Base-by-base conservation (phyloP, 2,329 filamentous ascomycete species). In the Penicillium sclerotigenum region DNA sequence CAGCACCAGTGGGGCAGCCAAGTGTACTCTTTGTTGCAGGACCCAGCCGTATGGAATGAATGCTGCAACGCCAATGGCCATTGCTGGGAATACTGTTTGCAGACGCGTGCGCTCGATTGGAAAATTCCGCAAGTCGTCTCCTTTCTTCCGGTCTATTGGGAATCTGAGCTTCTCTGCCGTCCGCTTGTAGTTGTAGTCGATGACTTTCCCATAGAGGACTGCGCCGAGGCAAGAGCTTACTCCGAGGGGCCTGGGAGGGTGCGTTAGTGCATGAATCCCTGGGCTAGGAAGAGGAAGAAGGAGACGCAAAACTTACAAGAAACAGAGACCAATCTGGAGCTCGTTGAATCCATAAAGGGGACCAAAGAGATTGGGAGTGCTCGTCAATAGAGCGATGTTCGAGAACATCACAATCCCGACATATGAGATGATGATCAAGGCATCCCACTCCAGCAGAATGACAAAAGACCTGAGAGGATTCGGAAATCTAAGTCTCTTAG, bases 71-170 rank as follows among this genome's bases (percentile, higher is more conserved):
- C 66, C 63, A 29, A 71, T 20, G 5, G 65, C 54, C 49, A 70
- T 62, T 6, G 63, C 45, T 7, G 65, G 62, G 37, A 69, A 63
- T 16, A 68, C 60, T 28, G 63, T 56, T 41, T 68, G 58, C 0
- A 73, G 61, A 2, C 71, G 65, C 34, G 67, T 62, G 11, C 59
- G 59, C 51, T 73, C 70, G 50, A 72, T 65, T 4, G 70, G 80
- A 48, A 82, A 82, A 24, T 73, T 64, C 8, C 70, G 69, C 20
- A 81, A 68, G 54, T 81, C 76, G 54, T 77, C 73, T 20, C 76
- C 75, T 52, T 73, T 75, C 28, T 59, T 64, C 5, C 57, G 52
- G 45, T 64, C 48, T 9, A 64, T 41, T 1, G 60, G 52, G 24
- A 66, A 16, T 16, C 52, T 43, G 18, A 63, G 58, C 20, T 52